Base-by-base conservation (phyloP, 2,329 filamentous ascomycete genomes). In the Phialemonium atrogriseum region DNA sequence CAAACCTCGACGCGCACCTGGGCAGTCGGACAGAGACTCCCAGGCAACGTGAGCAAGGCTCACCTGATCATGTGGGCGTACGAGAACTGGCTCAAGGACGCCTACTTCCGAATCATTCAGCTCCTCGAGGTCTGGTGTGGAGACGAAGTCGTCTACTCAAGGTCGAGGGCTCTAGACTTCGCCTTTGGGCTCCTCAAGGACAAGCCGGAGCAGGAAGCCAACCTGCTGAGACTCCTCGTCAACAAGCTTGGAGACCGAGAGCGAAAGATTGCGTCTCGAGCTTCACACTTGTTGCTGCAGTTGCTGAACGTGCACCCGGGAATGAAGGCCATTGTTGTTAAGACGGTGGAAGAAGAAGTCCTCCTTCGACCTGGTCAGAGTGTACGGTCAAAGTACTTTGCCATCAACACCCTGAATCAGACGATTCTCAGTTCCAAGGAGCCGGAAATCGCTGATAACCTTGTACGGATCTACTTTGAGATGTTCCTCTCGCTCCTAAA, bases 211-310 rank as follows among this genome's bases (percentile, higher is more conserved):
- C 91, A 98, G 52, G 91, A 98, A 57, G 82, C 89, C 34, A 98
- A 98, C 54, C 64, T 98, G 40, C 66, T 98, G 38, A 79, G 89
- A 33, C 66, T 98, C 34, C 63, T 98, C 36, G 86, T 98, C 45
- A 96, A 96, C 66, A 98, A 98, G 59, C 74, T 98, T 16, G 89
- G 93, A 47, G 91, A 98, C 52, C 84, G 83, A 26, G 86, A 94
- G 43, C 87, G 87, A 54, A 98, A 96, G 59, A 93, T 98, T 47
- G 81, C 91, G 1, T 98, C 91, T 4, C 77, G 88, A 38, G 82
- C 89, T 3, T 96, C 91, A 0, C 94, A 94, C 56, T 71, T 96
- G 26, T 67, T 98, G n/a, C 68, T 98, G 32, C 91, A 98, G 52
- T 68, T 98, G 7, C 77, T 95, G 50, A 83, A 80, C 37, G 77